A percentile compares a stretch with the other conserved stretches of the same genome.
phyloP scores from a whole-genome alignment of 345 rosid species.

The Tarenaya hassleriana region DNA sequence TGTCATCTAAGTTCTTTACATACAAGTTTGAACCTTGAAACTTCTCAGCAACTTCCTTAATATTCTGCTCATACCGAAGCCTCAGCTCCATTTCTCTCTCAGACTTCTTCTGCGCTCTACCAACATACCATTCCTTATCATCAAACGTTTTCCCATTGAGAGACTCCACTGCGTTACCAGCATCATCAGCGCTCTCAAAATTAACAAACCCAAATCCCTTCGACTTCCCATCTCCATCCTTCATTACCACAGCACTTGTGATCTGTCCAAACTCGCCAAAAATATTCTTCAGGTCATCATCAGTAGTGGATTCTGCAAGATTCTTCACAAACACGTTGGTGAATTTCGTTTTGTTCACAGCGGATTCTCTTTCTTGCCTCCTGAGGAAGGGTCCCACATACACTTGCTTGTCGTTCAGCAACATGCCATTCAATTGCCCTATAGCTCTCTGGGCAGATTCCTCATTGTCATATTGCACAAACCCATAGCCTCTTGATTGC shows the following conservation, averaged over 20 bases:
- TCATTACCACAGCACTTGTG: conserved; percentile 63
- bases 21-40: conserved; percentile 38
- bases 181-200: conserved; percentile 35
- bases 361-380: too few relatives aligned
- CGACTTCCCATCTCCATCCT: conserved; percentile 21
- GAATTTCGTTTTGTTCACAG: too few relatives aligned
- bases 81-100: conserved; percentile 59
- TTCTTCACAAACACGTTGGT: conserved; percentile 43
- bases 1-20: too few relatives aligned
- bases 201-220: too few relatives aligned
- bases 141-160: conserved; percentile 57
- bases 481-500: conserved; percentile 74
- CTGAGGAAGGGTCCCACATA: conserved; percentile 19
- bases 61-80: conserved; percentile 48
- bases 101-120: conserved; percentile 29
- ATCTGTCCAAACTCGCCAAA: conserved; percentile 61
- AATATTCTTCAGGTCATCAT: conserved; percentile 45
- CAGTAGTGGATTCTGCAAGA: conserved; percentile 44
- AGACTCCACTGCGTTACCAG: conserved; percentile 58
- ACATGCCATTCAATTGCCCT: conserved; percentile 70
- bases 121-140: conserved; percentile 54
- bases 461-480: conserved; percentile 62
- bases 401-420: conserved; percentile 73
- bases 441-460: conserved; percentile 61
- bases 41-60: conserved; percentile 64